Conservation (phyloP, 306 rosid species). For the Gastrolobium bilobum region DNA sequence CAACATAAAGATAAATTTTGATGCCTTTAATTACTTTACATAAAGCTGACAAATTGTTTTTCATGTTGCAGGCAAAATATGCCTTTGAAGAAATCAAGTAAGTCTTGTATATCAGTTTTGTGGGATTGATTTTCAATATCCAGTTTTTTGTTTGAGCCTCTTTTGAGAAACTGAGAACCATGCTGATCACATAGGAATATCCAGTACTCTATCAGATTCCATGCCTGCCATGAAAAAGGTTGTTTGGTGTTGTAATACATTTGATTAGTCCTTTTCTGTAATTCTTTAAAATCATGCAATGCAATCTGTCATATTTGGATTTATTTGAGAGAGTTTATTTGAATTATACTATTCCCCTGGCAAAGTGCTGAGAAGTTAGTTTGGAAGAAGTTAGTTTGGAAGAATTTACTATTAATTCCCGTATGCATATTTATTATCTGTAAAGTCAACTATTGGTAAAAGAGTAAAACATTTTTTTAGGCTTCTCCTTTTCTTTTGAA, state of each 20-base stretch:
- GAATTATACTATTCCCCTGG: conserved; percentile 3
- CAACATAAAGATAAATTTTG: not conserved
- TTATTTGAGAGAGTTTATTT: not conserved
- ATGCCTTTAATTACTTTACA: conserved; percentile 36
- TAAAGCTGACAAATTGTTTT: conserved; percentile 43
- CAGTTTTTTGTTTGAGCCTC: conserved; percentile 47
- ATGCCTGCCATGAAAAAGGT: conserved; percentile 78
- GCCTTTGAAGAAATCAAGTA: conserved; percentile 40
- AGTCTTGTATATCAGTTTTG: conserved; percentile 48
- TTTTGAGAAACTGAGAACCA: conserved; percentile 43
- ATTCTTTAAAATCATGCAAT: conserved; percentile 10
- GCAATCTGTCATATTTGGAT: conserved; percentile 10
- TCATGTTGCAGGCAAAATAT: conserved; percentile 46
- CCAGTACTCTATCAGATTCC: conserved; percentile 46
- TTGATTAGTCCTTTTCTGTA: conserved; percentile 16
- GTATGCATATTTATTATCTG: not conserved
- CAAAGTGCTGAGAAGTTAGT: conserved; percentile 15
- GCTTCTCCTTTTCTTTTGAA: not conserved
- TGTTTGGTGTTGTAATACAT: conserved; percentile 37
- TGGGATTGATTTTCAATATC: conserved; percentile 48
- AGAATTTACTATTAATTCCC: not conserved
- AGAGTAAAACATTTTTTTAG: not conserved
- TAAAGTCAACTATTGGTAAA: conserved; percentile 24
- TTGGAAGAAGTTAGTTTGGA: conserved; percentile 2
- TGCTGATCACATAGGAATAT: conserved; percentile 41